A percentile compares a stretch with the other conserved stretches of the same genome.
phyloP scores from a whole-genome alignment of 208 protist genomes.

The Kentomonas sorsogonicus region DNA sequence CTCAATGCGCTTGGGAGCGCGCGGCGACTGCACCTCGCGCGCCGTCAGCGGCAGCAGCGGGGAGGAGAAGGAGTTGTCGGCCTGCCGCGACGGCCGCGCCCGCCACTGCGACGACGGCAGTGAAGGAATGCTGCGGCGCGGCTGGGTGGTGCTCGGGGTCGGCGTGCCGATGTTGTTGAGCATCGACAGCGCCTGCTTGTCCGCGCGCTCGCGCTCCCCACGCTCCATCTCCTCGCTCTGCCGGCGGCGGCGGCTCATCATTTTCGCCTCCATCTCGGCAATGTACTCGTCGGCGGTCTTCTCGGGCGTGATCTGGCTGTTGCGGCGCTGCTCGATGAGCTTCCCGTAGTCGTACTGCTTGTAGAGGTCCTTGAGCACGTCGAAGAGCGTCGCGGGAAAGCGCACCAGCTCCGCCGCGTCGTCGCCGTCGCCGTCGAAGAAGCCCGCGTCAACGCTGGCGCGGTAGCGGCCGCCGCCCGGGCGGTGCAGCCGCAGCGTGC shows the following conservation, averaged over 20 bases:
- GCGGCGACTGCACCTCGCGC: too few relatives aligned
- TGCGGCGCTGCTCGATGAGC: constrained; percentile 43
- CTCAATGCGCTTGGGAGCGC: too few relatives aligned
- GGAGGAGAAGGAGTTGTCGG: too few relatives aligned
- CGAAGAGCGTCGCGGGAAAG: constrained; percentile 43
- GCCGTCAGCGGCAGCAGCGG: too few relatives aligned
- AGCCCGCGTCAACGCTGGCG: background rate
- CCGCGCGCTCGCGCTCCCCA: too few relatives aligned
- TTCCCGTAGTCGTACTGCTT: constrained; percentile 57
- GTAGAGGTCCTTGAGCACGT: constrained; percentile 58
- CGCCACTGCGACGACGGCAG: too few relatives aligned
- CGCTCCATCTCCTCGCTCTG: too few relatives aligned
- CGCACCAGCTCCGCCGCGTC: constrained; percentile 11
- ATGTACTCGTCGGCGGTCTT: constrained; percentile 50
- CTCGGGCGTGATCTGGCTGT: constrained; percentile 15
- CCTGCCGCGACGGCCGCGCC: too few relatives aligned
- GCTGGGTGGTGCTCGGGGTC: too few relatives aligned
- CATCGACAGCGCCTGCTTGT: too few relatives aligned
- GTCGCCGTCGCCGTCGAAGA: background rate
- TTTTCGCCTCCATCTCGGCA: constrained; percentile 42
- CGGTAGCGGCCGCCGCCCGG: background rate
- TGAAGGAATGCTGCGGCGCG: too few relatives aligned
- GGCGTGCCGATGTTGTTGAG: too few relatives aligned
- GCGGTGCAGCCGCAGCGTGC: background rate
- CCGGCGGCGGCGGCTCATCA: background rate